Evolutionary conservation across 179 eudicot species (phyloP).

Genomic region (Heliamphora pulchella): DNA sequence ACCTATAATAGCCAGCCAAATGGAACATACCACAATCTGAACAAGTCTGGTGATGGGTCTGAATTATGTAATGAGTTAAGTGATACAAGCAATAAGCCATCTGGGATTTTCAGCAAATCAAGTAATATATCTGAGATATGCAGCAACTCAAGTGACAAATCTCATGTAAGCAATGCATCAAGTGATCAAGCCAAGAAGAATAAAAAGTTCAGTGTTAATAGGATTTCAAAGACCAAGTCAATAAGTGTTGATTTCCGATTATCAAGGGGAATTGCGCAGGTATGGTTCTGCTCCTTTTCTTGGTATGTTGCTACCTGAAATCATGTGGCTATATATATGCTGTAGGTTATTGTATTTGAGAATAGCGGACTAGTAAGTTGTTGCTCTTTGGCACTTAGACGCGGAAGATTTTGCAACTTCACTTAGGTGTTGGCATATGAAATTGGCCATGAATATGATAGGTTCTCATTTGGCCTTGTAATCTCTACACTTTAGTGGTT

Average conservation of each 20-base stretch:
- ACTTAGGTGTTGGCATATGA: background rate
- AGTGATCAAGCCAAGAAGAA: slow-evolving; percentile 48
- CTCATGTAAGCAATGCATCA: slow-evolving; percentile 31
- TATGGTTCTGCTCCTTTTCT: slow-evolving; percentile 25
- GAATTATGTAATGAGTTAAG: slow-evolving; percentile 31
- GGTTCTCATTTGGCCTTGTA: background rate
- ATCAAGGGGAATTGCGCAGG: slow-evolving; percentile 95
- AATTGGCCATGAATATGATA: background rate
- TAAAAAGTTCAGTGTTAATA: slow-evolving; percentile 57
- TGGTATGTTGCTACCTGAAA: slow-evolving; percentile 8
- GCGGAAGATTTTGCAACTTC: background rate
- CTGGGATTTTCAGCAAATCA: slow-evolving; percentile 31
- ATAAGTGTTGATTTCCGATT: slow-evolving; percentile 83
- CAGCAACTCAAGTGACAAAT: slow-evolving; percentile 34
- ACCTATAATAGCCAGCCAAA: slow-evolving; percentile 22
- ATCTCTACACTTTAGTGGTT: background rate
- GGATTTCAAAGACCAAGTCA: slow-evolving; percentile 73
- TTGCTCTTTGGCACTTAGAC: slow-evolving; percentile 4
- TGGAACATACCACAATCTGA: slow-evolving; percentile 22
- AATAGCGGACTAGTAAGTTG: background rate
- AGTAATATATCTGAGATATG: slow-evolving; percentile 35
- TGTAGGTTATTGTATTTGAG: background rate
- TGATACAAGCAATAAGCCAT: slow-evolving; percentile 30
- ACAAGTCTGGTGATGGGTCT: slow-evolving; percentile 36
- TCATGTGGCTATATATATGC: slow-evolving; percentile 4